These are phyloP conservation scores for Juglanconis oblonga DNA, from an alignment of 2,329 filamentous ascomycete species.

Conservation along the genomic window DNA sequence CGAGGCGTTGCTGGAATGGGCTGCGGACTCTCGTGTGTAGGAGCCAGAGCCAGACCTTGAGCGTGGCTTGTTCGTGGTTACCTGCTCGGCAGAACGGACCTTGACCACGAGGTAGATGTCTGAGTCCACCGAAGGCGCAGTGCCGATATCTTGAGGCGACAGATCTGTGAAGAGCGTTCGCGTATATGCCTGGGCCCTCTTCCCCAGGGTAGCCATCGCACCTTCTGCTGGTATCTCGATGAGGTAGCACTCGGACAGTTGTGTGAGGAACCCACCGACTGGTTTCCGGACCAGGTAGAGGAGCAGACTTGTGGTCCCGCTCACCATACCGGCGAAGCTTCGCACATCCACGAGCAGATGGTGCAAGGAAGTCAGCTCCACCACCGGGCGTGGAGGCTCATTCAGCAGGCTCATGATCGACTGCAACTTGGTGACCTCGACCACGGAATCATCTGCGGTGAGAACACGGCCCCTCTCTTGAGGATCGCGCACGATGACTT, in stretches of 20 bases:
- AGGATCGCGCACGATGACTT: conserved; percentile 92
- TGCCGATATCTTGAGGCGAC: conserved; percentile 69
- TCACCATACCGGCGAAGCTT: conserved; percentile 72
- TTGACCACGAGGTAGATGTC: conserved; percentile 83
- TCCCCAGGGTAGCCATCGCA: conserved; percentile 61
- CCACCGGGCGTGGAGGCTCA: conserved; percentile 66
- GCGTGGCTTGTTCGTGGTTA: conserved; percentile 42
- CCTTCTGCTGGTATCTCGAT: conserved; percentile 76
- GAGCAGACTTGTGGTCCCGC: conserved; percentile 72
- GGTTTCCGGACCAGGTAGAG: conserved; percentile 75
- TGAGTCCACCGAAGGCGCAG: conserved; percentile 58
- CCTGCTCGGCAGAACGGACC: conserved; percentile 60
- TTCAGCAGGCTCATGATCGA: conserved; percentile 94
- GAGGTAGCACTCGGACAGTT: conserved; percentile 79
- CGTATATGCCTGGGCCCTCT: conserved; percentile 66
- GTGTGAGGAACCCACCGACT: conserved; percentile 58
- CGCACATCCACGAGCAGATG: conserved; percentile 83
- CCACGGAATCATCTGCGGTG: conserved; percentile 88
- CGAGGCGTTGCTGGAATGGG: background rate
- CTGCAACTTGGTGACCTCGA: conserved; percentile 87
- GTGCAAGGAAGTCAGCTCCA: conserved; percentile 71
- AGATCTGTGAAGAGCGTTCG: conserved; percentile 88
- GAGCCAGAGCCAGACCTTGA: conserved; percentile 50
- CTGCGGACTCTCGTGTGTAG: conserved; percentile 39
- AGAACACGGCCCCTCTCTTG: conserved; percentile 78